phyloP scores from a whole-genome alignment of 768 basidiomycete genomes.

The Lentinus tigrinus region DNA sequence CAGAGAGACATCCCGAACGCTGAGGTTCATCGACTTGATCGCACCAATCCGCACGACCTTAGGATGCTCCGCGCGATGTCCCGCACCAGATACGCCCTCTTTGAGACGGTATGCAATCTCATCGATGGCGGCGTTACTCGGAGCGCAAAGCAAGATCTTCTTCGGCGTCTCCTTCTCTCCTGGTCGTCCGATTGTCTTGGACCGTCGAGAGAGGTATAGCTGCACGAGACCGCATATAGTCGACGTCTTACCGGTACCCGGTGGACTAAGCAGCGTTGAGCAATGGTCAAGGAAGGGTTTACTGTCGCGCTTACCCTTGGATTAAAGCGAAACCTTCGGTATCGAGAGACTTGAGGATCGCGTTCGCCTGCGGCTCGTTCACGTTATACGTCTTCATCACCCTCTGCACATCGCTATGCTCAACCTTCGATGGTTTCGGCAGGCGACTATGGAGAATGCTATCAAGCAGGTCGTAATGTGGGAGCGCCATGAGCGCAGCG shows the following conservation, averaged over 20 bases:
- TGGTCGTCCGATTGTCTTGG: slow-evolving; percentile 46
- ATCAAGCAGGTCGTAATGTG: slow-evolving; percentile 77
- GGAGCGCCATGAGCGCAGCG: slow-evolving; percentile 77
- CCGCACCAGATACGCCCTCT: slow-evolving; percentile 64
- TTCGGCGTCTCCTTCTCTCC: slow-evolving; percentile 50
- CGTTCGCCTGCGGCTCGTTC: slow-evolving; percentile 93
- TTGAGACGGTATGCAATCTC: slow-evolving; percentile 89
- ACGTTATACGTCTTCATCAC: slow-evolving; percentile 71
- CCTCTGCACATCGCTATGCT: slow-evolving; percentile 51
- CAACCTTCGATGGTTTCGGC: slow-evolving; percentile 42
- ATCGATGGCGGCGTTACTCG: slow-evolving; percentile 97
- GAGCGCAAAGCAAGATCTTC: slow-evolving; percentile 90
- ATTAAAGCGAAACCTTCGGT: slow-evolving; percentile 84
- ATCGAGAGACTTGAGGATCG: slow-evolving; percentile 74
- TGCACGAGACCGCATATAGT: slow-evolving; percentile 96
- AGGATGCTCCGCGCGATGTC: slow-evolving; percentile 52
- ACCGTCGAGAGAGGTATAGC: slow-evolving; percentile 67
- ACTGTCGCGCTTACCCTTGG: slow-evolving; percentile 67
- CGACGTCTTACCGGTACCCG: slow-evolving; percentile 97
- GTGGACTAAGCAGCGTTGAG: slow-evolving; percentile 58
- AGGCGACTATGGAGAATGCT: slow-evolving; percentile 71
- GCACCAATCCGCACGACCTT: slow-evolving; percentile 92
- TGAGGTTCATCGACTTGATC: slow-evolving; percentile 69
- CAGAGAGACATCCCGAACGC: slow-evolving; percentile 82
- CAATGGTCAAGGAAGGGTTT: neutral